A percentile compares a stretch with the other conserved stretches of the same genome.
Conservation (phyloP, 2,329 filamentous ascomycete genomes). For the Fusarium tuaranense region DNA sequence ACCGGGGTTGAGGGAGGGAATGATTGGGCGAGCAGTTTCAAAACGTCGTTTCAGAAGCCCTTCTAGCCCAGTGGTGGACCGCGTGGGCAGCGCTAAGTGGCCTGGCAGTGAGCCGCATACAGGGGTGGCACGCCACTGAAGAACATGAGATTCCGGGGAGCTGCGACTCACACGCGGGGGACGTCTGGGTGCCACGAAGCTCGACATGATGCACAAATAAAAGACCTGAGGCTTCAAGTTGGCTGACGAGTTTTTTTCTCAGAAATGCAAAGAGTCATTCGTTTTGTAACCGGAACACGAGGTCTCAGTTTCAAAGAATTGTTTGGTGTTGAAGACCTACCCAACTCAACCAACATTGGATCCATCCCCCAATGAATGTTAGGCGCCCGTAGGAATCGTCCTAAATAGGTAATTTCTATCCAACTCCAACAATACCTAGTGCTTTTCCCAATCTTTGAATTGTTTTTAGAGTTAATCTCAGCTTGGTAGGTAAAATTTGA, state of each 20-base stretch:
- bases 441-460: neutral
- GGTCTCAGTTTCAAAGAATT: neutral
- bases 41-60: constrained; percentile 42
- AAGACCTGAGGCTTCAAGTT: neutral
- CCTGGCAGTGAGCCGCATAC: neutral
- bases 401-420: neutral
- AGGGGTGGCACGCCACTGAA: neutral
- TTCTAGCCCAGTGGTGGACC: constrained; percentile 2
- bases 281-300: neutral
- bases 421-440: neutral
- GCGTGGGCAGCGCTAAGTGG: constrained; percentile 20
- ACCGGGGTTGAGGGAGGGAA: constrained; percentile 35
- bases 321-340: neutral
- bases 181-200: neutral
- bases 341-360: neutral
- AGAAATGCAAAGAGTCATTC: neutral
- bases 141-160: neutral
- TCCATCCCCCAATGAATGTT: neutral
- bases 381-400: neutral
- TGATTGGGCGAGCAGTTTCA: constrained; percentile 40
- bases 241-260: neutral
- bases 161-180: neutral
- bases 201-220: neutral
- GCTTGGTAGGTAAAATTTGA: neutral
- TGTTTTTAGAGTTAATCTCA: neutral